Conservation (phyloP, 106 monocot genomes). For the Platanthera guangdongensis region DNA sequence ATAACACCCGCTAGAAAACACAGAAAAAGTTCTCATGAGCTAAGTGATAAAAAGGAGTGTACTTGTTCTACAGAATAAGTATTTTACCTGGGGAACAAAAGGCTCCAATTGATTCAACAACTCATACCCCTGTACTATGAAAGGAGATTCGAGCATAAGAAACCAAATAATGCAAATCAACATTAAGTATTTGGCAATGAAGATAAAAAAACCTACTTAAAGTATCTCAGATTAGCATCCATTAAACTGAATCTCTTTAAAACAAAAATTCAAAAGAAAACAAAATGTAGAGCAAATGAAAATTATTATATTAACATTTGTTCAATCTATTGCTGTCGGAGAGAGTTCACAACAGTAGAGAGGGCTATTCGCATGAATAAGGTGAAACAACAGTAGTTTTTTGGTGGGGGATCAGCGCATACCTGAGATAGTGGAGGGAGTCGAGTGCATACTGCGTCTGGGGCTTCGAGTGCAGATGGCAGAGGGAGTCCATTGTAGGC, state of each 20-base stretch:
- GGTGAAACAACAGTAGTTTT: too few relatives aligned
- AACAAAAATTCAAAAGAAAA: conserved; percentile 8
- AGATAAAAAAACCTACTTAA: conserved; percentile 52
- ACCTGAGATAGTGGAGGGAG: too few relatives aligned
- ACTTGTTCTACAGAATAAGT: background rate
- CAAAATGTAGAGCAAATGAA: background rate
- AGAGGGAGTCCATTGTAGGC: too few relatives aligned
- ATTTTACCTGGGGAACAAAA: conserved; percentile 81
- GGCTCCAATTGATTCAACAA: conserved; percentile 84
- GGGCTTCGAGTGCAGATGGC: too few relatives aligned
- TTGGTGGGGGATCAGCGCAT: too few relatives aligned
- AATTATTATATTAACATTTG: background rate
- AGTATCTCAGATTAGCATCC: conserved; percentile 98
- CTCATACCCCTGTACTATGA: conserved; percentile 66
- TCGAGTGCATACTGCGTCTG: too few relatives aligned
- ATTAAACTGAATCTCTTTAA: conserved; percentile 86
- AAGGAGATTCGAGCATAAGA: background rate
- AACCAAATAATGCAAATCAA: conserved; percentile 8
- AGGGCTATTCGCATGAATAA: too few relatives aligned
- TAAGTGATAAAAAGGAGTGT: background rate
- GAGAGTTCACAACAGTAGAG: too few relatives aligned
- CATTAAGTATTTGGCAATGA: background rate
- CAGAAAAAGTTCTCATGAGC: background rate
- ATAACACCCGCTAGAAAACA: conserved; percentile 47
- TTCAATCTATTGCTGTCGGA: too few relatives aligned